These are phyloP conservation scores for Plectosphaerella sp. DNA, from an alignment of 2,329 filamentous ascomycete genomes.

Conservation along the genomic window DNA sequence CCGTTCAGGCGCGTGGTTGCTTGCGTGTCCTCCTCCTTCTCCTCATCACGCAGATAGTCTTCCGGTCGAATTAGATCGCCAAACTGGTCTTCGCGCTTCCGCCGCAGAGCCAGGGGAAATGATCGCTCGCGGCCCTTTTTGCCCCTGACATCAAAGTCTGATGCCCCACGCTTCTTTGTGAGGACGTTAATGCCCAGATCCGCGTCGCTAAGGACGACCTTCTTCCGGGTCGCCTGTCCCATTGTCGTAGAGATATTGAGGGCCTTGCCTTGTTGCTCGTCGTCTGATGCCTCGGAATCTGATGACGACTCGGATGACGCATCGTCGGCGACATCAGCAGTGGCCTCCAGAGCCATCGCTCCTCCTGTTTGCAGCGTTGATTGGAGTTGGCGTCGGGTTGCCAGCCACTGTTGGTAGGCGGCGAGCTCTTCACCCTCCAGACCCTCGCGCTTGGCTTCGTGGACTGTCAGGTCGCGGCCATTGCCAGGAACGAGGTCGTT, in stretches of 20 bases:
- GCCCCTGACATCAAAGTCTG: constrained; percentile 86
- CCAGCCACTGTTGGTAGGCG: constrained; percentile 88
- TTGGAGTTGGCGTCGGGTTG: constrained; percentile 81
- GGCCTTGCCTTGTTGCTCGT: constrained; percentile 85
- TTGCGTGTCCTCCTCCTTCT: constrained; percentile 72
- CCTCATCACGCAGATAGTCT: constrained; percentile 89
- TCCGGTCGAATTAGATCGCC: constrained; percentile 91
- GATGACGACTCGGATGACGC: constrained; percentile 82
- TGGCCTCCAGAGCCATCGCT: constrained; percentile 62
- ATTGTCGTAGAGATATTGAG: constrained; percentile 84
- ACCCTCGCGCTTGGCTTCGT: constrained; percentile 56
- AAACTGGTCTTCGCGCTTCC: constrained; percentile 82
- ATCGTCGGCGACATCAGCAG: constrained; percentile 74
- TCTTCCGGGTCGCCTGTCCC: constrained; percentile 78
- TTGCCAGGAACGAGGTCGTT: constrained; percentile 64
- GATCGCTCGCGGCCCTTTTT: constrained; percentile 91
- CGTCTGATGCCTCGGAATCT: constrained; percentile 82
- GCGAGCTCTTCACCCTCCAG: constrained; percentile 72
- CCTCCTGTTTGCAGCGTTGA: constrained; percentile 71
- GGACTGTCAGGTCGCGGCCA: constrained; percentile 57
- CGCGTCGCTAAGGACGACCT: constrained; percentile 80
- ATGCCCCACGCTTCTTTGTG: constrained; percentile 81
- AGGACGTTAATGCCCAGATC: constrained; percentile 90
- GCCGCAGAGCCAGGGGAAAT: constrained; percentile 80
- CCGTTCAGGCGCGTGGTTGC: constrained; percentile 46